Evolutionary conservation across 768 basidiomycete genomes (phyloP).

Genomic region (Mycena amicta): DNA sequence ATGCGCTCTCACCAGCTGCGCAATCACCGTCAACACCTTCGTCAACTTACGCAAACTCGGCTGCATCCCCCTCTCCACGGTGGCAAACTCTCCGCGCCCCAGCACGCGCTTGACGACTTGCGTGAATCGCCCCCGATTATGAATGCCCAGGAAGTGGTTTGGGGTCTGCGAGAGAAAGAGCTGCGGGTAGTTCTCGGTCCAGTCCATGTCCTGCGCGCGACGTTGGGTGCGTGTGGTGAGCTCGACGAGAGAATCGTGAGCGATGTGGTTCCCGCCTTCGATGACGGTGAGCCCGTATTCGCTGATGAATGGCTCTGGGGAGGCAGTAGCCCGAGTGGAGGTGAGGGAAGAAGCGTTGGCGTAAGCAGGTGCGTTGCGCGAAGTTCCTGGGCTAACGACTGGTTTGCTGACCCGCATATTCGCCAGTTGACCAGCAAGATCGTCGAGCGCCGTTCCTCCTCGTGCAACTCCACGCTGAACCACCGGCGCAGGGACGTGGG

Average conservation of each 20-base stretch:
- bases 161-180: constrained; percentile 70
- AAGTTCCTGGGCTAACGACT: too few species aligned
- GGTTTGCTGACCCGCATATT: too few species aligned
- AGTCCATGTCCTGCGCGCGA: constrained; percentile 42
- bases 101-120: constrained; percentile 48
- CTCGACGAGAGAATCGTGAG: constrained; percentile 48
- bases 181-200: constrained; percentile 66
- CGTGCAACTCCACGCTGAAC: too few species aligned
- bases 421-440: too few species aligned
- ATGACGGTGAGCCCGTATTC: constrained; percentile 26
- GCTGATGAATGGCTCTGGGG: constrained; percentile 15
- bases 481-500: constrained; percentile 37
- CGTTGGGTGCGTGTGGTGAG: constrained; percentile 45
- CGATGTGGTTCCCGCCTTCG: constrained; percentile 33
- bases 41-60: constrained; percentile 40
- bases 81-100: too few species aligned
- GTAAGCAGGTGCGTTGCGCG: too few species aligned
- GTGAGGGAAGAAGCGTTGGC: constrained; percentile 20
- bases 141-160: constrained; percentile 60
- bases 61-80: constrained; percentile 35
- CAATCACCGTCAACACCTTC: constrained; percentile 45
- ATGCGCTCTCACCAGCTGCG: constrained; percentile 50
- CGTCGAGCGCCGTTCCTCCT: too few species aligned
- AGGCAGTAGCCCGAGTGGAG: not conserved
- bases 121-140: constrained; percentile 55